Conservation (phyloP, 1,139 yeast genomes). For the Insectozyma bohioensis region DNA sequence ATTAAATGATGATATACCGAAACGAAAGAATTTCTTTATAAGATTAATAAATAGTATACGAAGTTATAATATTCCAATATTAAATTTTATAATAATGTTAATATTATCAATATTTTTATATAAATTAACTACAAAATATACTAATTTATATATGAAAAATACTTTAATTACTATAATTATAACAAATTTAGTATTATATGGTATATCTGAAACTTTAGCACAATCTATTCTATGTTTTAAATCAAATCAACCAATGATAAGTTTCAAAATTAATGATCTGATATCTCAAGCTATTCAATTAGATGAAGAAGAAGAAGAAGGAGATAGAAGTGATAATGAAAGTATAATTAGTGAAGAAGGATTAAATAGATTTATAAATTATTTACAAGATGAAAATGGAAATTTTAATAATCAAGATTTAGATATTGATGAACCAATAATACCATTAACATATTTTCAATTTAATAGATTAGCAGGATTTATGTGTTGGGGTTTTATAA, state of each 20-base stretch:
- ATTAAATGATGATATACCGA: slow-evolving; percentile 18
- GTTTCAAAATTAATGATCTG: slow-evolving; percentile 22
- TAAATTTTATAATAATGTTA: slow-evolving; percentile 53
- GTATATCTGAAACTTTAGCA: slow-evolving; percentile 87
- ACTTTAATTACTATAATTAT: slow-evolving; percentile 76
- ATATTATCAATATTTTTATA: slow-evolving; percentile 50
- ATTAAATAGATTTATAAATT: slow-evolving; percentile 37
- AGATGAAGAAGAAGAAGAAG: background rate
- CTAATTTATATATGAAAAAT: slow-evolving; percentile 61
- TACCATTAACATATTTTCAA: slow-evolving; percentile 46
- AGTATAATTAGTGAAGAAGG: slow-evolving; percentile 18
- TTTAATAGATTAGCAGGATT: slow-evolving; percentile 77
- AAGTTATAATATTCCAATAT: slow-evolving; percentile 44
- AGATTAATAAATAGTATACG: slow-evolving; percentile 35
- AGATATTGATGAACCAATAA: slow-evolving; percentile 11
- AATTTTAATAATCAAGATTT: slow-evolving; percentile 5
- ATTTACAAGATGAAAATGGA: slow-evolving; percentile 30
- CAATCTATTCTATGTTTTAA: slow-evolving; percentile 57
- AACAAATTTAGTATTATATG: slow-evolving; percentile 80
- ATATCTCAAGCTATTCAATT: background rate
- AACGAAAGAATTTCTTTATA: background rate
- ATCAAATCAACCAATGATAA: slow-evolving; percentile 21
- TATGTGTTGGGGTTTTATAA: slow-evolving; percentile 81
- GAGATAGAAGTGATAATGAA: slow-evolving; percentile 24
- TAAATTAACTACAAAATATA: slow-evolving; percentile 57